Conservation (phyloP, 176 grass and related monocot genomes). For the Carex littledalei region DNA sequence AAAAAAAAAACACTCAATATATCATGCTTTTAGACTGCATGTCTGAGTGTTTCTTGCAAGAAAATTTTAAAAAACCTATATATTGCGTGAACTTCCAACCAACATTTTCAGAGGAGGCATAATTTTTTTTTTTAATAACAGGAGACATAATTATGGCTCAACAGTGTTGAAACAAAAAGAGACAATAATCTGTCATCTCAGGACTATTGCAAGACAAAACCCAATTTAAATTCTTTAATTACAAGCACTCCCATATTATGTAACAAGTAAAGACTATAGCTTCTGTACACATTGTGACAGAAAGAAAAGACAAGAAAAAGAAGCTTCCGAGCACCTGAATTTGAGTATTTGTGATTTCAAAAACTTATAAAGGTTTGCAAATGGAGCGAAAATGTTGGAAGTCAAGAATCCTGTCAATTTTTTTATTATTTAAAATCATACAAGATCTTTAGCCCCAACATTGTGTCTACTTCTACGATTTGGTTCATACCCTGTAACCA, state of each 20-base stretch:
- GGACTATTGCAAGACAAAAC: neutral
- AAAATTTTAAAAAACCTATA: neutral
- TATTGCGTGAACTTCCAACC: neutral
- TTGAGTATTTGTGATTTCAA: neutral
- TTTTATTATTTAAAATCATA: neutral
- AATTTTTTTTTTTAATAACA: neutral
- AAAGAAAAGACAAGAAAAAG: neutral
- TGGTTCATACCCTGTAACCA: neutral
- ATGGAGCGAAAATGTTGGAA: neutral
- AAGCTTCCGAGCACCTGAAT: neutral
- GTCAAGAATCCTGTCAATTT: neutral
- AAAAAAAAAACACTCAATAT: neutral
- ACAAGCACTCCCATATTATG: neutral
- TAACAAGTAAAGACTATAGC: neutral
- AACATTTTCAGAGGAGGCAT: neutral
- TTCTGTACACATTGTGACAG: neutral
- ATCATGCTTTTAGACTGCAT: constrained; percentile 1
- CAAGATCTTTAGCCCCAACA: neutral
- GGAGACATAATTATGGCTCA: neutral
- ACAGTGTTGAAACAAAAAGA: neutral
- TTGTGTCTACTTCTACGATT: neutral
- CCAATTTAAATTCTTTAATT: neutral
- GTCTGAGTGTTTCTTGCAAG: neutral
- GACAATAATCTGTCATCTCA: neutral
- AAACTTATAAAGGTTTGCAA: too few relatives aligned